Conservation (phyloP, 805 yeast species). For the Alloascoidea hylecoeti region DNA sequence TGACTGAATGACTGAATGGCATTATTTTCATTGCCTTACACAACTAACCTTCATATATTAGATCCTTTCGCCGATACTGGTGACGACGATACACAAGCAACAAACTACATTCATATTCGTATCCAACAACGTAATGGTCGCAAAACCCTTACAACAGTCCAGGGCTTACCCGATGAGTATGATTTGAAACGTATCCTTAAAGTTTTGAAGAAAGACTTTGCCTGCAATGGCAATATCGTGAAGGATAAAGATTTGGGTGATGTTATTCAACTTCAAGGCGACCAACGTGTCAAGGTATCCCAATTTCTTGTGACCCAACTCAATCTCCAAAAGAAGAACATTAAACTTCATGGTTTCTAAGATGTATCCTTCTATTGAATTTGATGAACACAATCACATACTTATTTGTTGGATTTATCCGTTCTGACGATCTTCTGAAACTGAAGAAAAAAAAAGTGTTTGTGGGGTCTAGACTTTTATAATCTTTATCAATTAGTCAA, state of each 20-base stretch:
- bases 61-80: constrained; percentile 99
- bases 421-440: no score
- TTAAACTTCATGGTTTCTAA: constrained; percentile 96
- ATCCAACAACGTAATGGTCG: constrained; percentile 99
- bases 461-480: no score
- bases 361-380: no score
- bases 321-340: constrained; percentile 87
- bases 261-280: constrained; percentile 96
- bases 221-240: constrained; percentile 96
- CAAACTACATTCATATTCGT: constrained; percentile 92
- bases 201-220: constrained; percentile 93
- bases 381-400: no score
- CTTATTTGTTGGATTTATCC: no score
- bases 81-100: constrained; percentile 95
- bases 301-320: constrained; percentile 81
- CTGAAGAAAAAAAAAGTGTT: no score
- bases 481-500: no score
- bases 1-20: neutral
- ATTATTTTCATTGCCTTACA: constrained; percentile 2
- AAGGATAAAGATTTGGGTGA: constrained; percentile 94
- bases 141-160: constrained; percentile 95
- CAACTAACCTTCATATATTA: no score
- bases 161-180: constrained; percentile 91
- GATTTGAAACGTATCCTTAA: constrained; percentile 88
- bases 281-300: constrained; percentile 92